Conservation (phyloP, 331 rosid species). For the Cydonia oblonga region DNA sequence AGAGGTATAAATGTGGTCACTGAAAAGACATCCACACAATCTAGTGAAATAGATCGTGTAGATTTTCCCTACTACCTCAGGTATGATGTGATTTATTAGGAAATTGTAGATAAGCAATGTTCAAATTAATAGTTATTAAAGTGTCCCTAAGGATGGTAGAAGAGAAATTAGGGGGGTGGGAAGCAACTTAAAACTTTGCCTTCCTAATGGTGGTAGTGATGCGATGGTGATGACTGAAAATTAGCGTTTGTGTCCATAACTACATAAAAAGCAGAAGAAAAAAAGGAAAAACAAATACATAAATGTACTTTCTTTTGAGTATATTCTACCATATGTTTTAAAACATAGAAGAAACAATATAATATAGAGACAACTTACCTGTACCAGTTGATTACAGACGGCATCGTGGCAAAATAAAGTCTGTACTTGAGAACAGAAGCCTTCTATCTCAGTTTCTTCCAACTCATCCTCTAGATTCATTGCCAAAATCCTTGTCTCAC, state of each 20-base stretch:
- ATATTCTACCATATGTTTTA: neutral
- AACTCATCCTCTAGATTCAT: slow-evolving; percentile 94
- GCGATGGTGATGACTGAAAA: neutral
- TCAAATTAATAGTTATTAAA: neutral
- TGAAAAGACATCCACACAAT: neutral
- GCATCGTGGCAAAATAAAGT: slow-evolving; percentile 98
- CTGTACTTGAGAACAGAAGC: slow-evolving; percentile 85
- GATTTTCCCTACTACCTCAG: neutral
- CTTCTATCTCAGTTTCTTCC: slow-evolving; percentile 96
- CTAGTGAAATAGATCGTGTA: neutral
- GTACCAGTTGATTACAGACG: slow-evolving; percentile 84
- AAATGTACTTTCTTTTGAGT: neutral
- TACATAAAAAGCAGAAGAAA: neutral
- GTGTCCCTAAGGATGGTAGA: neutral
- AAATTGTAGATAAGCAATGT: neutral
- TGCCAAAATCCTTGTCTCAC: slow-evolving; percentile 91
- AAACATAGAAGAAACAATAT: neutral
- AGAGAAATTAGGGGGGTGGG: neutral
- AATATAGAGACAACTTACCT: slow-evolving; percentile 36
- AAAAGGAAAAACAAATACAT: neutral
- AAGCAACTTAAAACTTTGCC: neutral
- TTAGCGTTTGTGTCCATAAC: neutral
- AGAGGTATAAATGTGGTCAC: neutral
- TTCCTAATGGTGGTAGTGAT: neutral
- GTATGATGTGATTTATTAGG: neutral